Percentiles rank a stretch among this genome's conserved stretches.
These are phyloP conservation scores for Fusarium foetens DNA, from an alignment of 2,329 filamentous ascomycete genomes.

Conservation along the genomic window DNA sequence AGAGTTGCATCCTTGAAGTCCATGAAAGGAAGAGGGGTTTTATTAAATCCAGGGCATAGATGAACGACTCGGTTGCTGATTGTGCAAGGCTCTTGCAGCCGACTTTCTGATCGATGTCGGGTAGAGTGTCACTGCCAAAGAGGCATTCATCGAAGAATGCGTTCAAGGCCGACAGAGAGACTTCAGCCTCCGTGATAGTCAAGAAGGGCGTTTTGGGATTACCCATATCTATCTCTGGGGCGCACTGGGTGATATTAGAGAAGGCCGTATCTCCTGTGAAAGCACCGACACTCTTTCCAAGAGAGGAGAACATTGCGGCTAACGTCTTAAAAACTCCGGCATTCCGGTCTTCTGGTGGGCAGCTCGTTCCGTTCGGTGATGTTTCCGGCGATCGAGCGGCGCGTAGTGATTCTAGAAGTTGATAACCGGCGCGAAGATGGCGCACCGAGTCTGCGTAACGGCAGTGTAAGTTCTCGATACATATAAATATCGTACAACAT, in stretches of 20 bases:
- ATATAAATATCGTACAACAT: slow-evolving; percentile 42
- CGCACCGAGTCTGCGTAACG: slow-evolving; percentile 38
- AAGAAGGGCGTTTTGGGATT: slow-evolving; percentile 19
- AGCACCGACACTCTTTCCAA: slow-evolving; percentile 26
- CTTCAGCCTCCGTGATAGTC: slow-evolving; percentile 10
- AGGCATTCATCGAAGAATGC: background rate
- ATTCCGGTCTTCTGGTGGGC: background rate
- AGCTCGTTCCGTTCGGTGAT: background rate
- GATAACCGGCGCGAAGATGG: slow-evolving; percentile 33
- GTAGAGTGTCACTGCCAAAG: background rate
- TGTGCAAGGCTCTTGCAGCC: background rate
- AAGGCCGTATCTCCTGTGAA: slow-evolving; percentile 31
- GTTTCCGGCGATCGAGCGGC: background rate
- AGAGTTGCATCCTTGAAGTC: background rate
- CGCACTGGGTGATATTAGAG: slow-evolving; percentile 19
- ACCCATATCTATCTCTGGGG: background rate
- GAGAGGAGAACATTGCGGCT: slow-evolving; percentile 26
- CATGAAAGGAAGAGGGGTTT: background rate
- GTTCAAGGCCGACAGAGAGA: background rate
- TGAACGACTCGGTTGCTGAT: background rate
- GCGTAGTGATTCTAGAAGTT: slow-evolving; percentile 20
- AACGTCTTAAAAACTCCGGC: slow-evolving; percentile 12
- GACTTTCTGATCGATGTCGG: background rate
- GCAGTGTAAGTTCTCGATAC: slow-evolving; percentile 35
- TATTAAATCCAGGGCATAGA: background rate